Percentiles rank a stretch among this genome's conserved stretches.
Evolutionary conservation across 1,284 basidiomycete genomes (phyloP).

Genomic region (Ceratobasidium sp.): DNA sequence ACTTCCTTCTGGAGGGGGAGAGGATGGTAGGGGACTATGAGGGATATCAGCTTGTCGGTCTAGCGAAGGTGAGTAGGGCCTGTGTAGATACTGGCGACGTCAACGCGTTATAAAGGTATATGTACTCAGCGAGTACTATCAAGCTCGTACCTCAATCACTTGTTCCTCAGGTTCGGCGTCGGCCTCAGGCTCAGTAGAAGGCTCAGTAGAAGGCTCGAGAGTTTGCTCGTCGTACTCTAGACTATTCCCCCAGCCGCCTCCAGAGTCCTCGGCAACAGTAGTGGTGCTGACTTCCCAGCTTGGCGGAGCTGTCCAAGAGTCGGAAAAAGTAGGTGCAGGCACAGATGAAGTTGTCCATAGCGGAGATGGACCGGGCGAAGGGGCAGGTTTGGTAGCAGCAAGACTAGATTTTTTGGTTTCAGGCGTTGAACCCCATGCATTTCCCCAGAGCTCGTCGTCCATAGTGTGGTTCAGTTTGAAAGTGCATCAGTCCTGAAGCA

Average conservation of each 20-base stretch:
- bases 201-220: too few relatives aligned
- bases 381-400: neutral
- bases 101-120: slow-evolving; percentile 34
- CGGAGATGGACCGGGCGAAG: slow-evolving; percentile 7
- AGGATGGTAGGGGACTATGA: slow-evolving; percentile 41
- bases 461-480: slow-evolving; percentile 32
- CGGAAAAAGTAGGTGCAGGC: slow-evolving; percentile 30
- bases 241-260: slow-evolving; percentile 39
- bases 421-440: slow-evolving; percentile 36
- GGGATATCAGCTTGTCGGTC: slow-evolving; percentile 24
- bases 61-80: slow-evolving; percentile 16
- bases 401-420: neutral
- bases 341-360: slow-evolving; percentile 34
- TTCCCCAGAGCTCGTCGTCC: slow-evolving; percentile 41
- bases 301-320: slow-evolving; percentile 24
- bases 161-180: slow-evolving; percentile 34
- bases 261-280: slow-evolving; percentile 20
- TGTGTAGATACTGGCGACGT: slow-evolving; percentile 28
- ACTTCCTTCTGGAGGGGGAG: slow-evolving; percentile 26
- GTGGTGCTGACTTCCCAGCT: slow-evolving; percentile 20
- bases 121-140: slow-evolving; percentile 11
- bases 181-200: slow-evolving; percentile 15
- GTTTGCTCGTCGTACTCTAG: slow-evolving; percentile 37
- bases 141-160: slow-evolving; percentile 33
- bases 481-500: neutral